Base-by-base conservation (phyloP, 331 rosid species). In the Arachis monticola region DNA sequence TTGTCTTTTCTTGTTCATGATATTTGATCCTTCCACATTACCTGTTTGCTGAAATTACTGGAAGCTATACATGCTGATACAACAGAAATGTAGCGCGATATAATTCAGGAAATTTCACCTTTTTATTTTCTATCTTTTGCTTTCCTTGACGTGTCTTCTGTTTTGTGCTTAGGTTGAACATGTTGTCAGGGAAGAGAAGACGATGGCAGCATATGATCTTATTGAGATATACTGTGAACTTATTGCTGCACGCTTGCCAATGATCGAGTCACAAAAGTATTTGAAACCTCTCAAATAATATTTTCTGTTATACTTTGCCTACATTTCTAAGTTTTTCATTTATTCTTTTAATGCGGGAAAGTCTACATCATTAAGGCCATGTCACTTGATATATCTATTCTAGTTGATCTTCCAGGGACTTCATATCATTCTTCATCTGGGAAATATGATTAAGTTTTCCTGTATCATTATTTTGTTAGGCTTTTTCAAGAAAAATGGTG, bases 181-280 rank as follows among this genome's bases (percentile, higher is more conserved):
- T 87, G 92, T 95, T 66, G 78, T 86, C 68, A 87, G 97, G 80
- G 99, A 95, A 81, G 99, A 95, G 89, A 95, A 92, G 88, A 83
- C 87, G 8, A 77, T 79, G 83, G 90, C 91, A 13, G 97, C 97
- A 1, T 95, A 87, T 45, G 95, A 95, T 61, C 97, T 95, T 76
- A 60, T 95, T 42, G 93, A 90, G 80, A 85, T 92, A 87, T 95
- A 90, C 79, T 95, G 99, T 55, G 99, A 95, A 80, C 93, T 92
- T 50, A 87, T 90, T 13, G 88, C 80, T 0, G 93, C 96, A 13
- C 96, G 99, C 67, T 70, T 92, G 88, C 86, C 96, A 11, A 86
- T 95, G 73, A 89, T 92, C 65, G 99, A 92, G 78, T 86, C 97
- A 8, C 99, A 92, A 48, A 95, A 92, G 99, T 95, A 95, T 35